Conservation (phyloP, 805 yeast species). For the Ogataea dorogensis region DNA sequence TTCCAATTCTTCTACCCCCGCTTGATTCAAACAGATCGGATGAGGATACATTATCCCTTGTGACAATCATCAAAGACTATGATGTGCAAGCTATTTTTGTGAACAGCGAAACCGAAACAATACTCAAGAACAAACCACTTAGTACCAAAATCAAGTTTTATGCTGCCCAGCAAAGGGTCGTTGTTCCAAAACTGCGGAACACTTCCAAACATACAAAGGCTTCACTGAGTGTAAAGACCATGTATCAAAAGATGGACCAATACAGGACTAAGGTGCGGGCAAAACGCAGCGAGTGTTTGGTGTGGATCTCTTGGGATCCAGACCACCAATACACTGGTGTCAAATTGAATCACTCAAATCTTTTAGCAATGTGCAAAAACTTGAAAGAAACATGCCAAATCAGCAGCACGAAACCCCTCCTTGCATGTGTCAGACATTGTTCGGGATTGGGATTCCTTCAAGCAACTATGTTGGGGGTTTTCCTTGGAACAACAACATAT, state of each 20-base stretch:
- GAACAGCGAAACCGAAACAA: slow-evolving; percentile 70
- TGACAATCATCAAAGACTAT: slow-evolving; percentile 66
- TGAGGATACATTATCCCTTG: slow-evolving; percentile 71
- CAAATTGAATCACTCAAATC: slow-evolving; percentile 54
- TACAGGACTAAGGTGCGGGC: slow-evolving; percentile 30
- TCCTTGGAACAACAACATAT: slow-evolving; percentile 82
- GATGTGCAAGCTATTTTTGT: slow-evolving; percentile 71
- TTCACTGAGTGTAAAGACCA: slow-evolving; percentile 32
- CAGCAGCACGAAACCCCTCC: slow-evolving; percentile 64
- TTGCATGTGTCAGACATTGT: slow-evolving; percentile 85
- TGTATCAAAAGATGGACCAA: slow-evolving; percentile 44
- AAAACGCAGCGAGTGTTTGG: slow-evolving; percentile 41
- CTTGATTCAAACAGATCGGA: slow-evolving; percentile 55
- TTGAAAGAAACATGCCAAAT: slow-evolving; percentile 90
- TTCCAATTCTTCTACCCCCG: slow-evolving; percentile 75
- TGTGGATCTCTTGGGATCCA: slow-evolving; percentile 70
- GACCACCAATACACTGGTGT: slow-evolving; percentile 68
- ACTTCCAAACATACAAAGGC: slow-evolving; percentile 56
- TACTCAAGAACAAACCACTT: slow-evolving; percentile 66
- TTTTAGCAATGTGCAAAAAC: slow-evolving; percentile 80
- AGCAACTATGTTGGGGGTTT: slow-evolving; percentile 80
- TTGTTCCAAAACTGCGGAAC: slow-evolving; percentile 58
- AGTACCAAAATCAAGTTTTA: slow-evolving; percentile 54
- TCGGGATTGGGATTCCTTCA: slow-evolving; percentile 87
- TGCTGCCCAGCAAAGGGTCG: slow-evolving; percentile 21